Conservation (phyloP, 2,329 filamentous ascomycete species). For the Elsinoe fawcettii region DNA sequence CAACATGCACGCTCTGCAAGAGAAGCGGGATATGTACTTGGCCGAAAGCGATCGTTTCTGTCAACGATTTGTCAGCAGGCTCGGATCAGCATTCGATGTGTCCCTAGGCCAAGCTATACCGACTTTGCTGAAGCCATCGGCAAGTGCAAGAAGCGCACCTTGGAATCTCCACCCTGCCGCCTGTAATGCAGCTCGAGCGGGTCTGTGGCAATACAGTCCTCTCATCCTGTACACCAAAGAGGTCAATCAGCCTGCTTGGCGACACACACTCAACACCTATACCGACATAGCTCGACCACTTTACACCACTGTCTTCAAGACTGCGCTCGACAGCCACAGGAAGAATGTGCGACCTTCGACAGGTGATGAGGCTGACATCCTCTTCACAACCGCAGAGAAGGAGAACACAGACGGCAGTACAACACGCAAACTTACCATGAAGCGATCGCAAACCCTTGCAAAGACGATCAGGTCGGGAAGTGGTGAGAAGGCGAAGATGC, state of each 20-base stretch:
- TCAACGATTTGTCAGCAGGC: conserved; percentile 69
- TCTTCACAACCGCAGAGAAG: conserved; percentile 89
- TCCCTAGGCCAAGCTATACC: conserved; percentile 52
- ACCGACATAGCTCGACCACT: conserved; percentile 66
- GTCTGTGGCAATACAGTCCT: conserved; percentile 81
- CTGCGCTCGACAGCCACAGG: conserved; percentile 68
- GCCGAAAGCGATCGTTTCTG: conserved; percentile 70
- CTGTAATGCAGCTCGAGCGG: conserved; percentile 62
- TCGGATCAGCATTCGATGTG: conserved; percentile 71
- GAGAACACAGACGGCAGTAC: conserved; percentile 60
- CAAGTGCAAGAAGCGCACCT: conserved; percentile 33
- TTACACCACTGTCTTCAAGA: conserved; percentile 75
- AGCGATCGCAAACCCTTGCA: conserved; percentile 80
- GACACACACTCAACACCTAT: conserved; percentile 69
- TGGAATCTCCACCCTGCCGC: conserved; percentile 60
- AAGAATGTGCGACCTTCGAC: conserved; percentile 26
- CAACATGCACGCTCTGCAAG: conserved; percentile 86
- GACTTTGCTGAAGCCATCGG: conserved; percentile 24
- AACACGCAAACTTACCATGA: conserved; percentile 85
- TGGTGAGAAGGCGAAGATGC: conserved; percentile 49
- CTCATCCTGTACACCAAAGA: conserved; percentile 83
- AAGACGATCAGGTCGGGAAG: conserved; percentile 62
- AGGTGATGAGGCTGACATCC: conserved; percentile 41
- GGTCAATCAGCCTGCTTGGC: conserved; percentile 74
- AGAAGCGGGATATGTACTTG: conserved; percentile 86